phyloP scores from a whole-genome alignment of 352 stramenopile genomes.

The Pythium aquatile region DNA sequence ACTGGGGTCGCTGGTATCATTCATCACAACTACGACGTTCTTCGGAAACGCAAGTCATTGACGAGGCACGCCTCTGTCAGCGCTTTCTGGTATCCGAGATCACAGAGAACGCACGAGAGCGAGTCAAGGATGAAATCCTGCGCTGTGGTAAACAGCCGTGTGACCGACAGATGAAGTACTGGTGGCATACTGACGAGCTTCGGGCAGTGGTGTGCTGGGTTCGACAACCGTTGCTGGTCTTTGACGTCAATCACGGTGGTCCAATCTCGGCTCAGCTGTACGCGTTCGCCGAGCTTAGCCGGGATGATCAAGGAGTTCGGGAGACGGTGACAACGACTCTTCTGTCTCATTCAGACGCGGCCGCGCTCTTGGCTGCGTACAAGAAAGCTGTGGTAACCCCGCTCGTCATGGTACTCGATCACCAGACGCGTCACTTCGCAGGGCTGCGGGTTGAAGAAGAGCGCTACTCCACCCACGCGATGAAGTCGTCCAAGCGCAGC shows the following conservation, averaged over 20 bases:
- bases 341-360: background rate
- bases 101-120: background rate
- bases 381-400: background rate
- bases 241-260: background rate
- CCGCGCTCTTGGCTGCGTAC: background rate
- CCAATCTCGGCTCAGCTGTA: background rate
- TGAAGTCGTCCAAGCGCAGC: background rate
- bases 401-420: background rate
- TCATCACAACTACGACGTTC: background rate
- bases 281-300: background rate
- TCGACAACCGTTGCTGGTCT: background rate
- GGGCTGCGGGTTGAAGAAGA: background rate
- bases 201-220: background rate
- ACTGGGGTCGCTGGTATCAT: background rate
- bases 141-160: background rate
- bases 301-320: background rate
- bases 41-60: background rate
- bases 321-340: background rate
- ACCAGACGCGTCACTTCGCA: background rate
- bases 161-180: background rate
- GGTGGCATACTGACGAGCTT: background rate
- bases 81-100: background rate
- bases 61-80: background rate
- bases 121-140: background rate
- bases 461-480: background rate